Conservation (phyloP, 2,329 filamentous ascomycete species). For the Penicillium olsonii region DNA sequence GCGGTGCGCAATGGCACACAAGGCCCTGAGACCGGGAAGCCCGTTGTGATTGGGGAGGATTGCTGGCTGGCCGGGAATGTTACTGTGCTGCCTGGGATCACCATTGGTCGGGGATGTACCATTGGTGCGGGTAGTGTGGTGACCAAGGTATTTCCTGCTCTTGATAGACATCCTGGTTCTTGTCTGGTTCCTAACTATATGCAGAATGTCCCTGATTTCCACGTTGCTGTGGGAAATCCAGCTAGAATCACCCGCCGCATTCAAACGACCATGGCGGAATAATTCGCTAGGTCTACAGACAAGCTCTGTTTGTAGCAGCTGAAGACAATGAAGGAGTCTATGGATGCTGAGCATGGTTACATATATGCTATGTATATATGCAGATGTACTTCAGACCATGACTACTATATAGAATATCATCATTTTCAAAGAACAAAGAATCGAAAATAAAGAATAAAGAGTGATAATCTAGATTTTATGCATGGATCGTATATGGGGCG, state of each 20-base stretch:
- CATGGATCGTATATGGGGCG: slow-evolving; percentile 2
- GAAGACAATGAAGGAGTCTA: too few relatives aligned
- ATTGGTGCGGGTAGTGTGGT: slow-evolving; percentile 83
- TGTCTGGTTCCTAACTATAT: not conserved
- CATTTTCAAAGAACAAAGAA: too few relatives aligned
- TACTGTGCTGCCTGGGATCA: slow-evolving; percentile 73
- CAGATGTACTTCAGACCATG: slow-evolving; percentile 8
- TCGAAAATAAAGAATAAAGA: too few relatives aligned
- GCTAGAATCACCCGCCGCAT: slow-evolving; percentile 42
- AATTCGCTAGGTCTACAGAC: not conserved
- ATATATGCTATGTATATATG: slow-evolving; percentile 17
- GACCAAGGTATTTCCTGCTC: slow-evolving; percentile 58
- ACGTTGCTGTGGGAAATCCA: slow-evolving; percentile 45
- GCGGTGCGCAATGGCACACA: slow-evolving; percentile 70
- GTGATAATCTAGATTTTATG: too few relatives aligned
- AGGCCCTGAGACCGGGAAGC: slow-evolving; percentile 73
- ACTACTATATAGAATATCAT: too few relatives aligned
- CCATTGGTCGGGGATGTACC: slow-evolving; percentile 70
- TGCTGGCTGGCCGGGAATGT: slow-evolving; percentile 77
- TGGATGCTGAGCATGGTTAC: not conserved
- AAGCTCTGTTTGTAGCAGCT: too few relatives aligned
- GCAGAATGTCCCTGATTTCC: slow-evolving; percentile 46
- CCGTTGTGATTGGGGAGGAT: slow-evolving; percentile 76
- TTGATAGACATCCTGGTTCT: not conserved
- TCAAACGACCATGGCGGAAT: slow-evolving; percentile 36